Evolutionary conservation across 192 early-diverging fungal species (phyloP).

Genomic region (Gamsiella multidivaricata): DNA sequence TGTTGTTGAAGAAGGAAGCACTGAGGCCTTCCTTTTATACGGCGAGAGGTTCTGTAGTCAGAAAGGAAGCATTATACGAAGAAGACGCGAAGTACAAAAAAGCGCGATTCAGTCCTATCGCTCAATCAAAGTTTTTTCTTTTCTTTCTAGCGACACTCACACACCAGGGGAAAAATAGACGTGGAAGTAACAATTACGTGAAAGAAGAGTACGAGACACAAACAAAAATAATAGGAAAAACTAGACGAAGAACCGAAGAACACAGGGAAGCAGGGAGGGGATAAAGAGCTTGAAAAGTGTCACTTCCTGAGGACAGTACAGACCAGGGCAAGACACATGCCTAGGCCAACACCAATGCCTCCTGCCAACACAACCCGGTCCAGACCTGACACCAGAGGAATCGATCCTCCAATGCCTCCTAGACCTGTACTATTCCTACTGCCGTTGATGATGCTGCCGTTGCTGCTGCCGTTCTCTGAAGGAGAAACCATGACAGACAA

Average conservation of each 20-base stretch:
- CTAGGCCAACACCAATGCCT: slow-evolving; percentile 23
- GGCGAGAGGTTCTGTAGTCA: neutral
- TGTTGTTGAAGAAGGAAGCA: neutral
- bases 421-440: too few species aligned
- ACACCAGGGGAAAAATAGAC: too few species aligned
- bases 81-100: neutral
- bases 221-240: too few species aligned
- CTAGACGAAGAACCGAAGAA: too few species aligned
- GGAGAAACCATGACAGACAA: slow-evolving; percentile 12
- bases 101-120: slow-evolving; percentile 1
- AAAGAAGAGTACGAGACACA: too few species aligned
- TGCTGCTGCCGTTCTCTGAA: too few species aligned
- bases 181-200: too few species aligned
- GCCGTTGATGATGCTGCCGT: neutral
- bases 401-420: neutral
- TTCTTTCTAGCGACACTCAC: too few species aligned
- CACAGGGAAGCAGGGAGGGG: too few species aligned
- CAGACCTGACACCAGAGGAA: neutral
- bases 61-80: too few species aligned
- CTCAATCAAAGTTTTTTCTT: too few species aligned
- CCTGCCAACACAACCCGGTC: slow-evolving; percentile 10
- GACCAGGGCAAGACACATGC: slow-evolving; percentile 16
- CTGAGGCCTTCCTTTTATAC: neutral
- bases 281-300: too few species aligned
- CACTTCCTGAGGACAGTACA: slow-evolving; percentile 22